Evolutionary conservation across 805 yeast species (phyloP).

Genomic region (Candida saitoana): DNA sequence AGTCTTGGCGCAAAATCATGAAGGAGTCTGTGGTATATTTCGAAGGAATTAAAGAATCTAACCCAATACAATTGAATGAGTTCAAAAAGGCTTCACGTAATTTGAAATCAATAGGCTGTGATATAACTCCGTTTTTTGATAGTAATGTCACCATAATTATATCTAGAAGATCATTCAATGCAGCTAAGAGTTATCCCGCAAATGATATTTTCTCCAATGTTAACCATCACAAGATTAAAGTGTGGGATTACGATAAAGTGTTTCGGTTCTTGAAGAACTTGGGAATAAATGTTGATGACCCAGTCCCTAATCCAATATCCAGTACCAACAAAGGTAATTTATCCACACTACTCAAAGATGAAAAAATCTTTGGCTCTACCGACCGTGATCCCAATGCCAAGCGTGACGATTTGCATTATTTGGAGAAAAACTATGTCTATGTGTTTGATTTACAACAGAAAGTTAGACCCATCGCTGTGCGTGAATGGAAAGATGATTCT

Average conservation of each 20-base stretch:
- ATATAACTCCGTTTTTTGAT: slow-evolving; percentile 43
- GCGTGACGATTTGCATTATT: slow-evolving; percentile 80
- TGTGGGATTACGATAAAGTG: slow-evolving; percentile 87
- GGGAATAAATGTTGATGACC: slow-evolving; percentile 33
- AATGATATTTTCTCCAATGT: slow-evolving; percentile 70
- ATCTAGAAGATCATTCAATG: slow-evolving; percentile 52
- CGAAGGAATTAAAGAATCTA: slow-evolving; percentile 46
- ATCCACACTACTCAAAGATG: slow-evolving; percentile 67
- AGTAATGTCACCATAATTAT: slow-evolving; percentile 72
- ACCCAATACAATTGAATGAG: slow-evolving; percentile 32
- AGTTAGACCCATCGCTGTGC: slow-evolving; percentile 72
- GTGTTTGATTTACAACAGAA: slow-evolving; percentile 77
- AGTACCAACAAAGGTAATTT: slow-evolving; percentile 16
- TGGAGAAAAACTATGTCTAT: slow-evolving; percentile 65
- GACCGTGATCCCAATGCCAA: slow-evolving; percentile 85
- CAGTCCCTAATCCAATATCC: not conserved
- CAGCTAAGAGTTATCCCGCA: slow-evolving; percentile 38
- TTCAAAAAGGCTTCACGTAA: slow-evolving; percentile 41
- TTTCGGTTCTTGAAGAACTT: slow-evolving; percentile 69
- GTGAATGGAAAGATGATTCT: slow-evolving; percentile 67
- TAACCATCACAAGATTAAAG: slow-evolving; percentile 57
- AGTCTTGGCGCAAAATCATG: slow-evolving; percentile 61
- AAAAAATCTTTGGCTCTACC: slow-evolving; percentile 77
- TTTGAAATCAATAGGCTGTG: slow-evolving; percentile 47
- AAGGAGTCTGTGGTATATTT: slow-evolving; percentile 56